phyloP scores from a whole-genome alignment of 352 stramenopile species.

The Blastocystis sp. region DNA sequence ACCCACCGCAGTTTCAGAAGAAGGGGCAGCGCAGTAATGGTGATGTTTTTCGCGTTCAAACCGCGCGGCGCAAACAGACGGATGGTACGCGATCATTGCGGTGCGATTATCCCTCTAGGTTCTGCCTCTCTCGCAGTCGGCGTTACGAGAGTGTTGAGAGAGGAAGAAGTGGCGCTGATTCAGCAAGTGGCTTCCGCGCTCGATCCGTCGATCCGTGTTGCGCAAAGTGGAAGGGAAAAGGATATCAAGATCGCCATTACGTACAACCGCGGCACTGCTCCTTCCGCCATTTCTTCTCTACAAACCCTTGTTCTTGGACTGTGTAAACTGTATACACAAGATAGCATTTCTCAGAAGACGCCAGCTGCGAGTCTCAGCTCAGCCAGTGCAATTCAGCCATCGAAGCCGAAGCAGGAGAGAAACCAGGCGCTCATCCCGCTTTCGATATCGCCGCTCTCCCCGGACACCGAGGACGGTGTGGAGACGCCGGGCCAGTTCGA shows the following conservation, averaged over 20 bases:
- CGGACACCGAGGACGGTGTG: neutral
- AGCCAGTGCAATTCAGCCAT: neutral
- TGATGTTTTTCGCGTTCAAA: neutral
- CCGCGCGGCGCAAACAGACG: neutral
- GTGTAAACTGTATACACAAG: neutral
- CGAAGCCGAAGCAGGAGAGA: neutral
- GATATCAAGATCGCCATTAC: neutral
- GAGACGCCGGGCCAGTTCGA: conserved; percentile 36
- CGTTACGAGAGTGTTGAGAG: conserved; percentile 13
- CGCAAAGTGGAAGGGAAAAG: neutral
- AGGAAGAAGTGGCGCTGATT: conserved; percentile 21
- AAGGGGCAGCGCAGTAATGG: neutral
- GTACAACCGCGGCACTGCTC: neutral
- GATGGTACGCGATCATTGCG: neutral
- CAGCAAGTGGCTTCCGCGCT: conserved; percentile 2
- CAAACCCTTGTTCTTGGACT: conserved; percentile 18
- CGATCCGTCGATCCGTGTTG: neutral
- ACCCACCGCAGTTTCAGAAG: neutral
- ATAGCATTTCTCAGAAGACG: neutral
- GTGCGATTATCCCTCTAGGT: neutral
- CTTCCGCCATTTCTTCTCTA: conserved; percentile 2
- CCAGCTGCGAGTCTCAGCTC: neutral
- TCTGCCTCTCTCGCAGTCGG: neutral
- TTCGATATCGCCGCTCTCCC: too few relatives aligned
- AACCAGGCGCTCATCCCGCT: neutral